Base-by-base conservation (phyloP, 2,329 filamentous ascomycete genomes). In the Fusarium falciforme region DNA sequence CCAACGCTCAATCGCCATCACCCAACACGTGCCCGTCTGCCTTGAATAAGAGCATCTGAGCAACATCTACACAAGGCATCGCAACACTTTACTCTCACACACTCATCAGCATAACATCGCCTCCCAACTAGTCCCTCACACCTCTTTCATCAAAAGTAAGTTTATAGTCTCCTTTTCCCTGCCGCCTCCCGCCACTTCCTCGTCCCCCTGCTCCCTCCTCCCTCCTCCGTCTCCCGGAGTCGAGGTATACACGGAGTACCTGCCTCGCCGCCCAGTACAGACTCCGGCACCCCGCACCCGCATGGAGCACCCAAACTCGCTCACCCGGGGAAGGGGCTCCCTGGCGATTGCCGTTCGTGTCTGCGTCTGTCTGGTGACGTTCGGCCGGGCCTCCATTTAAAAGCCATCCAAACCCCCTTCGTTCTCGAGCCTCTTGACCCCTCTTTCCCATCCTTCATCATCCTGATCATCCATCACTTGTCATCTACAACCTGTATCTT, bases 341-440 rank as follows among this genome's bases (percentile, higher is more conserved):
- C 62, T 66, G 63, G 54, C 42, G 40, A 59, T 49, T 72, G 63
- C 58, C 64, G 66, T 47, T 22, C 25, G 22, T 16, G 42, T 47
- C 42, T 22, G 42, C 12, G 42, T 25, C 42, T 44, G 42, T 68
- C 67, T 72, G 67, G 76, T 78, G 74, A 78, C 76, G 76, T 73
- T 78, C 60, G 64, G 61, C 49, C 64, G 52, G 54, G 75, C 71
- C 60, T 74, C 58, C 61, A 36, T 76, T 77, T 77, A 78, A 78
- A 78, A 75, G 60, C 67, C 71, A 70, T 67, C 70, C 57, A 57
- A 47, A 25, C 64, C 73, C 73, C 68, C 67, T 64, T 71, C 65
- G 22, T 35, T 44, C 40, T 65, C 49, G 16, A 44, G 33, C 64
- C 16, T 42, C 59, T 61, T 38, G 27, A 68, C 69, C 74, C 76